Evolutionary conservation across 2,329 filamentous ascomycete genomes (phyloP).

Genomic region (Aureobasidium sp.): DNA sequence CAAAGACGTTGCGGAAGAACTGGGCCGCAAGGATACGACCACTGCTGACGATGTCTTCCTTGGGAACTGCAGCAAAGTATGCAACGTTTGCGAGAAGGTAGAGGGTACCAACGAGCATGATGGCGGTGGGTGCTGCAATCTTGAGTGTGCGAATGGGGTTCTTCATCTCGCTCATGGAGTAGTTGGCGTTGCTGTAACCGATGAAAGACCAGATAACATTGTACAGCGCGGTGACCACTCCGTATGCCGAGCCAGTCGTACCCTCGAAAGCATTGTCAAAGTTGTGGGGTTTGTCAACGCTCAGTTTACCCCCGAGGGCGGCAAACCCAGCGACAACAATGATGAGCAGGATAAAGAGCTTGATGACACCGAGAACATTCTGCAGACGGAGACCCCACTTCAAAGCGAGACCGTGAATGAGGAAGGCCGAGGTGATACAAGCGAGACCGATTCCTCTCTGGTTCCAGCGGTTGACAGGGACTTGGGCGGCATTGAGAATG

Average conservation of each 20-base stretch:
- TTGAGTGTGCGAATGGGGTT: slow-evolving; percentile 46
- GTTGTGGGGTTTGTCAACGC: slow-evolving; percentile 53
- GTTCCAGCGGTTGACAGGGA: slow-evolving; percentile 57
- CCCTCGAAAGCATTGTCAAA: slow-evolving; percentile 56
- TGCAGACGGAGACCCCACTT: slow-evolving; percentile 60
- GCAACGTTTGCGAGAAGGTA: slow-evolving; percentile 39
- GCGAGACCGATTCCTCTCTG: slow-evolving; percentile 58
- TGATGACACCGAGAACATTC: slow-evolving; percentile 56
- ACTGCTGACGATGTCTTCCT: slow-evolving; percentile 33
- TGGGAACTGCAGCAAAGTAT: slow-evolving; percentile 51
- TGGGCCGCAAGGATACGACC: slow-evolving; percentile 47
- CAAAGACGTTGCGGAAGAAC: slow-evolving; percentile 51
- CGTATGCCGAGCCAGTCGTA: slow-evolving; percentile 57
- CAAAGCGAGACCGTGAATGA: slow-evolving; percentile 55
- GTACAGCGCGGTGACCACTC: slow-evolving; percentile 60
- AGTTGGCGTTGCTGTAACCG: slow-evolving; percentile 59
- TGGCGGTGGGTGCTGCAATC: slow-evolving; percentile 48
- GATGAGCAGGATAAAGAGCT: slow-evolving; percentile 56
- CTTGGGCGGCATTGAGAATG: slow-evolving; percentile 55
- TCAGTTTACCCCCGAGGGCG: slow-evolving; percentile 43
- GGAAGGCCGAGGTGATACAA: slow-evolving; percentile 55
- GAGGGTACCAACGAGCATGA: slow-evolving; percentile 49
- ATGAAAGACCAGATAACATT: slow-evolving; percentile 65
- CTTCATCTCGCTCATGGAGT: slow-evolving; percentile 55
- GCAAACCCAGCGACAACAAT: slow-evolving; percentile 55